A percentile compares a stretch with the other conserved stretches of the same genome.
Evolutionary conservation across 148 eudicot genomes (phyloP).

Genomic region (Camellia japonica): DNA sequence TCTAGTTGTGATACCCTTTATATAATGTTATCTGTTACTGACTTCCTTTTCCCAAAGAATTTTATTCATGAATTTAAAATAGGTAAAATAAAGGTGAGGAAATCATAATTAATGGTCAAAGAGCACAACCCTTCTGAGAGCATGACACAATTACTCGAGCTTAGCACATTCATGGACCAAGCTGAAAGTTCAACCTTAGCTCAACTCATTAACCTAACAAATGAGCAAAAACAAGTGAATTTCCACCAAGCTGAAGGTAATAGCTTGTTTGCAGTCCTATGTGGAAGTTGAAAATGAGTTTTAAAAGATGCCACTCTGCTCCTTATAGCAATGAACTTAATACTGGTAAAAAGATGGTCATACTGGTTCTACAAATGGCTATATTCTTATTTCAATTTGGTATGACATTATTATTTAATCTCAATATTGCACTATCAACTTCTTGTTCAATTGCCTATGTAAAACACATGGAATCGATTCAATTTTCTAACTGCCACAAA

Average conservation of each 20-base stretch:
- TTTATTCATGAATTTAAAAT: too few species aligned
- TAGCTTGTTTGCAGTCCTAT: not conserved
- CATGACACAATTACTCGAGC: too few species aligned
- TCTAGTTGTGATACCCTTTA: not conserved
- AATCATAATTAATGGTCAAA: too few species aligned
- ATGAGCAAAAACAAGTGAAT: too few species aligned
- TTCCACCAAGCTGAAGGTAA: too few species aligned
- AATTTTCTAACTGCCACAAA: not conserved
- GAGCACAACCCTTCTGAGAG: too few species aligned
- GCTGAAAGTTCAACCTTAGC: too few species aligned
- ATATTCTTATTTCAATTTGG: not conserved
- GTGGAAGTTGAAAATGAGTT: not conserved
- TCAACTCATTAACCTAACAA: too few species aligned
- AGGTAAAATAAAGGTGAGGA: too few species aligned
- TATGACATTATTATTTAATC: not conserved
- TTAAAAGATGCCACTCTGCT: not conserved
- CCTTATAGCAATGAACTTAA: not conserved
- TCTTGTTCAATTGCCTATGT: not conserved
- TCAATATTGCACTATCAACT: not conserved
- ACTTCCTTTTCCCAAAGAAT: too few species aligned
- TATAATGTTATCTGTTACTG: not conserved
- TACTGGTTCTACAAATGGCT: not conserved
- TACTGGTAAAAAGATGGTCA: not conserved
- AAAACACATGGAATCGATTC: not conserved
- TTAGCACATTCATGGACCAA: too few species aligned